Evolutionary conservation across 441 rosid genomes (phyloP).

Genomic region (Populus hybrid): DNA sequence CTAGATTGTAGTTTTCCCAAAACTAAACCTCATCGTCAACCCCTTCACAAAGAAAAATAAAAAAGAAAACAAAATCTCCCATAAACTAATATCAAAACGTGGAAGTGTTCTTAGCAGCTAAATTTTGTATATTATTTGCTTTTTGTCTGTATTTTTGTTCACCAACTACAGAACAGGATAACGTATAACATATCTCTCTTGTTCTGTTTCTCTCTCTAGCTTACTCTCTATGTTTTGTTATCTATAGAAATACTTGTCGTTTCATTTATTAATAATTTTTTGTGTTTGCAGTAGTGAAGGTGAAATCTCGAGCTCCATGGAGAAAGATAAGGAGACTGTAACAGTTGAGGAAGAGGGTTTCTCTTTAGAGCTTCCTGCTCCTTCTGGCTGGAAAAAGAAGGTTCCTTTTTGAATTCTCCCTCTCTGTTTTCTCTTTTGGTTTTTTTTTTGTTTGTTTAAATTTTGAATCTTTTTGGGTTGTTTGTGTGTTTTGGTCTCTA

Average conservation of each 20-base stretch:
- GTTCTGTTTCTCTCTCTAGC: background rate
- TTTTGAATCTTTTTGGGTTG: too few relatives aligned
- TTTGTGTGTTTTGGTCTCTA: background rate
- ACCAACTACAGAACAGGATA: background rate
- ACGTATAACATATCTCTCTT: background rate
- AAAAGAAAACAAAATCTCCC: background rate
- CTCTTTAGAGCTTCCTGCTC: conserved; percentile 55
- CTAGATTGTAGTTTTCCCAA: background rate
- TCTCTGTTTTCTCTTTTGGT: background rate
- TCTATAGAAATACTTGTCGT: background rate
- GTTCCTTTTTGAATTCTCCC: conserved; percentile 18
- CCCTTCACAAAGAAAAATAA: background rate
- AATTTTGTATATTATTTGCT: background rate
- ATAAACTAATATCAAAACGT: background rate
- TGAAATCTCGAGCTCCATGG: conserved; percentile 37
- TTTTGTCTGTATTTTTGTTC: background rate
- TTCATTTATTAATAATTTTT: background rate
- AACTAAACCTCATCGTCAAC: background rate
- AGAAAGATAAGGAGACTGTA: conserved; percentile 24
- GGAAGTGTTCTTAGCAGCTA: background rate
- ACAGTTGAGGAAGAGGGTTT: conserved; percentile 33
- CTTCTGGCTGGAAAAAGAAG: conserved; percentile 69
- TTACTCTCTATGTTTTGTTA: too few relatives aligned
- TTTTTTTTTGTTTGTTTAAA: background rate
- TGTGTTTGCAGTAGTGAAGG: conserved; percentile 22